Percentiles rank a stretch among this genome's conserved stretches.
Conservation (phyloP, 1,284 basidiomycete species). For the Apiotrichum brassicae region DNA sequence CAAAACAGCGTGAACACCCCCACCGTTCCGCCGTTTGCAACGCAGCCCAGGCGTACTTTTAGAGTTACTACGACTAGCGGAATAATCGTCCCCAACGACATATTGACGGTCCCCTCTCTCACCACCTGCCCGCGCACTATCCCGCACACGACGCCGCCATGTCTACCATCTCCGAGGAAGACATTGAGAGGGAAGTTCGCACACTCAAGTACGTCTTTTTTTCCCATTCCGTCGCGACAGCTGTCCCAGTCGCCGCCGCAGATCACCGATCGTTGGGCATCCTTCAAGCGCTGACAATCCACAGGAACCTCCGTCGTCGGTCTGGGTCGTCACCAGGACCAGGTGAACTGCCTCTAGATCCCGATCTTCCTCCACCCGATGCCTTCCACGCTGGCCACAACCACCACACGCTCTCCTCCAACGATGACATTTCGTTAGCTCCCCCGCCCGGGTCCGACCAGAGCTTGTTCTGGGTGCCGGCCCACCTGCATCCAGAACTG, state of each 20-base stretch:
- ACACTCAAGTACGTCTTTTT: constrained; percentile 54
- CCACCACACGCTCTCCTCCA: constrained; percentile 22
- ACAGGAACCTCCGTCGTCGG: constrained; percentile 66
- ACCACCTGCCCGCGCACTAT: too few species aligned
- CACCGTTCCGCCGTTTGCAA: too few species aligned
- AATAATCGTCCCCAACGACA: too few species aligned
- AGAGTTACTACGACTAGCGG: too few species aligned
- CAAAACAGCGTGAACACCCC: too few species aligned
- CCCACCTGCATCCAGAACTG: constrained; percentile 91
- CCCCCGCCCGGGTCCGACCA: constrained; percentile 35
- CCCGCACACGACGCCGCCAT: constrained; percentile 7
- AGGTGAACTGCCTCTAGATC: constrained; percentile 72
- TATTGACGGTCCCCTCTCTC: too few species aligned
- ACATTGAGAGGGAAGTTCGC: constrained; percentile 80
- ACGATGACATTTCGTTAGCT: constrained; percentile 41
- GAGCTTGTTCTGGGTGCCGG: constrained; percentile 91
- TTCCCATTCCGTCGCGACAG: too few species aligned
- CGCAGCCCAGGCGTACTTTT: too few species aligned
- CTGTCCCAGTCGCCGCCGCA: too few species aligned
- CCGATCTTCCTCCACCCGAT: constrained; percentile 62
- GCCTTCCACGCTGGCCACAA: background rate
- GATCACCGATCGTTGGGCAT: too few species aligned
- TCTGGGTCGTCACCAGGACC: constrained; percentile 66
- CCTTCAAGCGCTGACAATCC: too few species aligned
- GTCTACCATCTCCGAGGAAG: constrained; percentile 55